phyloP scores from a whole-genome alignment of 2,329 filamentous ascomycete genomes.

The Cladosporium sp. region DNA sequence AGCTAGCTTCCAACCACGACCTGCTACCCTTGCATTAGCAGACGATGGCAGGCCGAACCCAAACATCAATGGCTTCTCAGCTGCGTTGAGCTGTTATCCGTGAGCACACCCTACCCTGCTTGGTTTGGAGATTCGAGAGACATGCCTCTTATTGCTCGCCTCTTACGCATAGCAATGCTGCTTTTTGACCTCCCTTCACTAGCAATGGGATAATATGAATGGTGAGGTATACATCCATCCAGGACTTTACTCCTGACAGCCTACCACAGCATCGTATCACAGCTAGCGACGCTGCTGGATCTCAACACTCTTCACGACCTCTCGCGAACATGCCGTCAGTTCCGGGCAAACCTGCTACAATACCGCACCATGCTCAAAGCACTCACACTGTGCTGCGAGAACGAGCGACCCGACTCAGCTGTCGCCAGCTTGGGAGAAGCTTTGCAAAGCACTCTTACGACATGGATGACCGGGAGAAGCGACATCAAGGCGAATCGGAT shows the following conservation, averaged over 20 bases:
- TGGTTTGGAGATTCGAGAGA: too few species aligned
- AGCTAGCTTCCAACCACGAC: conserved; percentile 8
- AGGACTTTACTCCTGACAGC: conserved; percentile 27
- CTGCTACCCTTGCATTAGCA: background rate
- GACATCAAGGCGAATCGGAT: conserved; percentile 35
- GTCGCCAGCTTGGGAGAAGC: background rate
- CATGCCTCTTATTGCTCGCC: too few species aligned
- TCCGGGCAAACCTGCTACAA: conserved; percentile 73
- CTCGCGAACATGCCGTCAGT: conserved; percentile 74
- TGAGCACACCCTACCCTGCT: conserved; percentile 33
- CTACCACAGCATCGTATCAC: conserved; percentile 63
- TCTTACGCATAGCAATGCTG: too few species aligned
- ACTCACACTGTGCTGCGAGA: conserved; percentile 74
- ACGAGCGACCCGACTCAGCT: conserved; percentile 47
- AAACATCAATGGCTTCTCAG: conserved; percentile 57
- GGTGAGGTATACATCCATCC: background rate
- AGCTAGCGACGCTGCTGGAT: conserved; percentile 74
- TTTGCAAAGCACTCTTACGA: background rate
- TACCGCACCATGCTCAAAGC: conserved; percentile 69
- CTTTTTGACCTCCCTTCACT: too few species aligned
- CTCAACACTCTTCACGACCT: conserved; percentile 83
- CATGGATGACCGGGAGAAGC: conserved; percentile 23
- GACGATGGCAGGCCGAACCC: conserved; percentile 38
- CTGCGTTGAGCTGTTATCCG: conserved; percentile 64
- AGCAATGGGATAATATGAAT: too few species aligned